Conservation (phyloP, 768 basidiomycete genomes). For the Albatrellus ellisii region DNA sequence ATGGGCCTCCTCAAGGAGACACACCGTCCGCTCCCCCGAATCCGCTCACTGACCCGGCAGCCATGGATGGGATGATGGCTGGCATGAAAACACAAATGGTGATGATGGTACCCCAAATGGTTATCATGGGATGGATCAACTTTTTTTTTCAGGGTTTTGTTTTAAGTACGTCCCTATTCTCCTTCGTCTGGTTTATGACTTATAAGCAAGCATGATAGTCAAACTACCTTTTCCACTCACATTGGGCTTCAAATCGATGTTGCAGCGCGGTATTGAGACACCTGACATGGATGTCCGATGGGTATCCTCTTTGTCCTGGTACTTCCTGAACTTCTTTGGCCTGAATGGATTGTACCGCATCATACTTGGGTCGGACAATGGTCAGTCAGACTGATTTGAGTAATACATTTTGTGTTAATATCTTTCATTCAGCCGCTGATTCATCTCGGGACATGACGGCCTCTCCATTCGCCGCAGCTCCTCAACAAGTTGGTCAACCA, state of each 20-base stretch:
- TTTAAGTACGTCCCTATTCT: slow-evolving; percentile 57
- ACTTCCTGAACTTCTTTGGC: slow-evolving; percentile 98
- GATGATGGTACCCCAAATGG: slow-evolving; percentile 98
- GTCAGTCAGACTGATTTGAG: slow-evolving; percentile 30
- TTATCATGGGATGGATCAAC: slow-evolving; percentile 99
- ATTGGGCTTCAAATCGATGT: slow-evolving; percentile 94
- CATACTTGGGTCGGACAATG: slow-evolving; percentile 80
- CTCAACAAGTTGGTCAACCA: slow-evolving; percentile 36
- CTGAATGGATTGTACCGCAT: slow-evolving; percentile 92
- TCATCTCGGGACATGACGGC: slow-evolving; percentile 61
- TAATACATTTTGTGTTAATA: slow-evolving; percentile 3
- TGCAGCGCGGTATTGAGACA: slow-evolving; percentile 91
- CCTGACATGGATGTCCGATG: slow-evolving; percentile 97
- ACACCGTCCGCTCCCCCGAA: slow-evolving; percentile 50
- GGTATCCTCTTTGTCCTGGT: slow-evolving; percentile 99
- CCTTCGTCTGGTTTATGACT: neutral
- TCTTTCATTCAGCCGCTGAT: slow-evolving; percentile 49
- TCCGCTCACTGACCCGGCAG: slow-evolving; percentile 77
- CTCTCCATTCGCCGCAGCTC: slow-evolving; percentile 48
- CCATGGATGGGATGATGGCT: slow-evolving; percentile 98
- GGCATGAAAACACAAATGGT: slow-evolving; percentile 99
- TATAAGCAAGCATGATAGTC: slow-evolving; percentile 35
- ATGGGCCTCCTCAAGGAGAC: slow-evolving; percentile 59
- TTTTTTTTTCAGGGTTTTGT: slow-evolving; percentile 99
- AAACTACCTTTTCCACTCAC: slow-evolving; percentile 96